These are phyloP conservation scores for Candida tammaniensis DNA, from an alignment of 805 yeast genomes.

Conservation along the genomic window DNA sequence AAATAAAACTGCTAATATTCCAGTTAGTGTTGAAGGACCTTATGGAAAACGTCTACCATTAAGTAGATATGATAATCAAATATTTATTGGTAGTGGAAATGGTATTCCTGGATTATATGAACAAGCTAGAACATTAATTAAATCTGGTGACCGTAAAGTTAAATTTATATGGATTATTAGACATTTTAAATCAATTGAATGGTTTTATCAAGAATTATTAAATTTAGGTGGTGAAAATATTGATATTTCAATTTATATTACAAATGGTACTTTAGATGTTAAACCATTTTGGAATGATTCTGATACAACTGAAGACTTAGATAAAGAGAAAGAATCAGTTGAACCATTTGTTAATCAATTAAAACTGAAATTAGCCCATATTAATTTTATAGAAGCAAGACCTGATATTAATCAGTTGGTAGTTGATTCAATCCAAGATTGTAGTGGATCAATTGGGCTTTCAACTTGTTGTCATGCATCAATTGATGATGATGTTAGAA, in stretches of 20 bases:
- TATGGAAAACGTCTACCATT: constrained; percentile 34
- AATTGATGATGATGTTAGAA: constrained; percentile 37
- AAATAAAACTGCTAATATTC: constrained; percentile 26
- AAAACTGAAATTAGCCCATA: constrained; percentile 25
- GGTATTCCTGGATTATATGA: constrained; percentile 40
- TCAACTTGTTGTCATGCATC: constrained; percentile 49
- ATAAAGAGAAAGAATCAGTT: constrained; percentile 1
- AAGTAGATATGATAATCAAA: constrained; percentile 25
- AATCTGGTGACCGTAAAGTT: constrained; percentile 12
- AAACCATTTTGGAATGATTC: constrained; percentile 14
- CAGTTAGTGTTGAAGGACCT: constrained; percentile 38
- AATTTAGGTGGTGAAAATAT: constrained; percentile 30
- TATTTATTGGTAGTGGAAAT: constrained; percentile 37
- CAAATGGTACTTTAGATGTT: constrained; percentile 20
- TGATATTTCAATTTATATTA: constrained; percentile 41
- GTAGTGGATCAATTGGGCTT: constrained; percentile 42
- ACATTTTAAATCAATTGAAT: constrained; percentile 36
- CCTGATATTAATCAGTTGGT: constrained; percentile 36
- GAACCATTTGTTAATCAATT: constrained; percentile 13
- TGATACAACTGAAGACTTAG: constrained; percentile 1
- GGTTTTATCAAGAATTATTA: constrained; percentile 36
- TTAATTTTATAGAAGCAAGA: constrained; percentile 46
- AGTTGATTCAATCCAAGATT: constrained; percentile 30
- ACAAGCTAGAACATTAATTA: constrained; percentile 27
- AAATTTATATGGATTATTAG: constrained; percentile 41